Evolutionary conservation across 73 alveolate genomes (phyloP).

Genomic region (Paraurostyla sp.): DNA sequence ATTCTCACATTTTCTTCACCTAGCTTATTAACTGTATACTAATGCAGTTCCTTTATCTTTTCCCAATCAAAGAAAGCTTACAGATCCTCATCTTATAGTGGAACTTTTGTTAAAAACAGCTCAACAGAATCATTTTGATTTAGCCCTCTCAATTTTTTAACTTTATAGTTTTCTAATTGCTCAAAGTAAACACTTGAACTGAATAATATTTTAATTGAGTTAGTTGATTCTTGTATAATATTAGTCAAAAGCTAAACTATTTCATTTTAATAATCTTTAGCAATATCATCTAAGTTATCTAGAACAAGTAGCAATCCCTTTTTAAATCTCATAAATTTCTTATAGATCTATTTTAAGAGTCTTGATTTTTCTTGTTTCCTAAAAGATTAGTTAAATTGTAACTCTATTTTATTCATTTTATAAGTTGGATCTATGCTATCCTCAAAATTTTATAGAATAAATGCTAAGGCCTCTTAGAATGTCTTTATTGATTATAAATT

Average conservation of each 20-base stretch:
- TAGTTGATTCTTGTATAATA: slow-evolving; percentile 18
- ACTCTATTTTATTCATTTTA: slow-evolving; percentile 10
- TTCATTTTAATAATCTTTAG: not conserved
- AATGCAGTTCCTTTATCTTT: slow-evolving; percentile 23
- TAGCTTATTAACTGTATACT: not conserved
- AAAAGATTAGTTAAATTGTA: not conserved
- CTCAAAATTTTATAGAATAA: not conserved
- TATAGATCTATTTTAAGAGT: not conserved
- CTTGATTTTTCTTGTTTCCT: slow-evolving; percentile 28
- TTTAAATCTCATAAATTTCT: slow-evolving; percentile 48
- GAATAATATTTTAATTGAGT: slow-evolving; percentile 8
- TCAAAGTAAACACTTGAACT: slow-evolving; percentile 47
- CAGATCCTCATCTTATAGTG: slow-evolving; percentile 13
- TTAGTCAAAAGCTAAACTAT: not conserved
- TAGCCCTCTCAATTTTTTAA: slow-evolving; percentile 49
- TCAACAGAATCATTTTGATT: slow-evolving; percentile 41
- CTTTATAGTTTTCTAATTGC: slow-evolving; percentile 28
- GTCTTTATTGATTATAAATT: slow-evolving; percentile 16
- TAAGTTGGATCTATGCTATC: slow-evolving; percentile 23
- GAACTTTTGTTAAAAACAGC: slow-evolving; percentile 45
- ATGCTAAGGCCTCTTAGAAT: slow-evolving; percentile 51
- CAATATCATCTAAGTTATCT: slow-evolving; percentile 54
- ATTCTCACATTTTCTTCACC: slow-evolving; percentile 25
- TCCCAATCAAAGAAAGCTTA: slow-evolving; percentile 14
- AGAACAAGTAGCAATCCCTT: slow-evolving; percentile 28